A percentile compares a stretch with the other conserved stretches of the same genome.
phyloP scores from a whole-genome alignment of 345 rosid species.

The Gossypium mustelinum region DNA sequence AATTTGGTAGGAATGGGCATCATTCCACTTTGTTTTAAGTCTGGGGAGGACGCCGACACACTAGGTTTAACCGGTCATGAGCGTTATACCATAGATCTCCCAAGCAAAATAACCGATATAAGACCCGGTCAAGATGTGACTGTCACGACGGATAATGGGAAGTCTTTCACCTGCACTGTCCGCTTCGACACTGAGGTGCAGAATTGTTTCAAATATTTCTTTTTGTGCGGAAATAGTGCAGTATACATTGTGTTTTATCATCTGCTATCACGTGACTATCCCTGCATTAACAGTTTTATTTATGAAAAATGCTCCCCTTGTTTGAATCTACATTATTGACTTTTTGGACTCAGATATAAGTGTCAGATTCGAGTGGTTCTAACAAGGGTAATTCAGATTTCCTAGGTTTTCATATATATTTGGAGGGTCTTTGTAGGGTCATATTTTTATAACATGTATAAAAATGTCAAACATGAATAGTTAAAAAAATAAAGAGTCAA shows the following conservation, averaged over 20 bases:
- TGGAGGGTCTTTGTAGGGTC: too few species aligned
- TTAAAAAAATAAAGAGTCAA: too few species aligned
- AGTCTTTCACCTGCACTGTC: conserved; percentile 83
- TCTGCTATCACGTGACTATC: neutral
- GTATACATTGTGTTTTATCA: neutral
- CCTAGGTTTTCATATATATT: too few species aligned
- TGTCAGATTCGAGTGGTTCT: too few species aligned
- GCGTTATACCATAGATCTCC: conserved; percentile 83
- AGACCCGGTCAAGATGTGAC: conserved; percentile 96
- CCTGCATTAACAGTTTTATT: neutral
- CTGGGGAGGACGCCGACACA: conserved; percentile 88
- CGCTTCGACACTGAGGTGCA: conserved; percentile 97
- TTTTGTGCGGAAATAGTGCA: neutral
- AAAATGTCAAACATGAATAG: too few species aligned
- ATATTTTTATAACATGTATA: too few species aligned
- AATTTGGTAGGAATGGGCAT: conserved; percentile 99
- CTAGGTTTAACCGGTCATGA: conserved; percentile 90
- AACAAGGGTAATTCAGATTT: too few species aligned
- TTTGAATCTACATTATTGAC: neutral
- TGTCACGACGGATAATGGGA: conserved; percentile 74
- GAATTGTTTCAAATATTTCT: neutral
- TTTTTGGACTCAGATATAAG: too few species aligned
- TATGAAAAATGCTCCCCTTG: neutral
- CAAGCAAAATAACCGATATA: conserved; percentile 60
- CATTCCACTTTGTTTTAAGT: conserved; percentile 85